These are phyloP conservation scores for Kokia cookei DNA, from an alignment of 441 rosid species.

Conservation along the genomic window DNA sequence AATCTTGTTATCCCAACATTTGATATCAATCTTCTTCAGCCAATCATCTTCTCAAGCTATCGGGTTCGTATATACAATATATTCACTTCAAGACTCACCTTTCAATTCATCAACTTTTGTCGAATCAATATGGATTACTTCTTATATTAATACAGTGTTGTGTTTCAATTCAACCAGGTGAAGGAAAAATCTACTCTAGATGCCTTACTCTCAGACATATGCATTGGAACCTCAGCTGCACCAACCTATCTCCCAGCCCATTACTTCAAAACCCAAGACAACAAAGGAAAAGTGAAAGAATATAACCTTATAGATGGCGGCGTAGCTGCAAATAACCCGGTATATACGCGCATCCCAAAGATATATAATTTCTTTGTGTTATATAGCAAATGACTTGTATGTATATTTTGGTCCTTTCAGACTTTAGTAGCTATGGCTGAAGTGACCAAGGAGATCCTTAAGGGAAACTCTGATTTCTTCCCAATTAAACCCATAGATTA, in stretches of 20 bases:
- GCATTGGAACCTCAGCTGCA: conserved; percentile 77
- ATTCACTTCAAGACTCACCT: neutral
- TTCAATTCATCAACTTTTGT: neutral
- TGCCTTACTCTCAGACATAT: conserved; percentile 60
- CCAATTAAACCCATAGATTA: conserved; percentile 53
- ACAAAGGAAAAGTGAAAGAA: conserved; percentile 26
- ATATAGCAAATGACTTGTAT: neutral
- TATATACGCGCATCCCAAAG: conserved; percentile 3
- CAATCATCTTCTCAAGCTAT: conserved; percentile 34
- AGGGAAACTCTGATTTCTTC: conserved; percentile 35
- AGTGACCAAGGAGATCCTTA: conserved; percentile 40
- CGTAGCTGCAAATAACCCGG: conserved; percentile 69
- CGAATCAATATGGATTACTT: neutral
- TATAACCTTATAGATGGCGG: conserved; percentile 75
- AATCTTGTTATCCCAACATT: conserved; percentile 46
- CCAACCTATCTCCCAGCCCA: conserved; percentile 76
- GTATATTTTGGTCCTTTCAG: conserved; percentile 12
- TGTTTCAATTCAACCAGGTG: conserved; percentile 24
- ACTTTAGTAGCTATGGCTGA: conserved; percentile 58
- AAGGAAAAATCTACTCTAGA: conserved; percentile 28
- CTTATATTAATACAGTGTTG: neutral
- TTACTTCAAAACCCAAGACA: conserved; percentile 38
- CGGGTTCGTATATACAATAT: conserved; percentile 14
- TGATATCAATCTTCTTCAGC: conserved; percentile 43
- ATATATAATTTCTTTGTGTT: neutral